These are phyloP conservation scores for Ziziphus jujuba DNA, from an alignment of 306 rosid genomes.

Conservation along the genomic window DNA sequence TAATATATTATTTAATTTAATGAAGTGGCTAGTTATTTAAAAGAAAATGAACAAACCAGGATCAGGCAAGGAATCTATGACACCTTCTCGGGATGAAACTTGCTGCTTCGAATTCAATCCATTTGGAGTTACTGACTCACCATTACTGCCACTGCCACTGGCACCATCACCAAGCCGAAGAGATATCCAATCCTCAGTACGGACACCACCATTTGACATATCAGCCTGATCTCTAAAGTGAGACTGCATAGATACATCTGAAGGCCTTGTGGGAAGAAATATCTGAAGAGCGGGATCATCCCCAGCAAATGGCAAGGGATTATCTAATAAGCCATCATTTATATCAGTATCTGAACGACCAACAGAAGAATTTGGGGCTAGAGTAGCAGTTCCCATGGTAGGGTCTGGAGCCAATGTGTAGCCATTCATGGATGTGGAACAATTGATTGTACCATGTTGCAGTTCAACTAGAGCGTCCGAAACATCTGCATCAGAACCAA, in stretches of 20 bases:
- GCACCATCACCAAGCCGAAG: conserved; percentile 86
- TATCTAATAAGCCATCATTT: conserved; percentile 81
- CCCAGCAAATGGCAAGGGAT: conserved; percentile 79
- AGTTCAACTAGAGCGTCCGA: conserved; percentile 63
- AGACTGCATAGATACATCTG: conserved; percentile 60
- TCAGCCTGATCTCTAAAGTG: conserved; percentile 74
- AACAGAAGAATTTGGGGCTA: conserved; percentile 51
- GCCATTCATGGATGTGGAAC: conserved; percentile 76
- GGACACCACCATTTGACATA: conserved; percentile 80
- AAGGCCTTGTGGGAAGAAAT: conserved; percentile 93
- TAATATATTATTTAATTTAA: conserved; percentile 2
- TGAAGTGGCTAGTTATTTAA: conserved; percentile 11
- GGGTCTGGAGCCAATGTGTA: conserved; percentile 61
- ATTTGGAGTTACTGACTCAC: conserved; percentile 47
- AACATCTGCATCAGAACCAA: conserved; percentile 70
- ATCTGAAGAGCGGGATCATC: conserved; percentile 95
- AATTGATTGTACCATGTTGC: conserved; percentile 61
- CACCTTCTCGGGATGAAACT: conserved; percentile 50
- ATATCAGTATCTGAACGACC: conserved; percentile 64
- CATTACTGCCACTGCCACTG: conserved; percentile 55
- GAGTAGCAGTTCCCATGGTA: conserved; percentile 57
- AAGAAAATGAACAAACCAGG: conserved; percentile 60
- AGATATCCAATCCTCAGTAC: conserved; percentile 86
- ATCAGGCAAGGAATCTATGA: conserved; percentile 56
- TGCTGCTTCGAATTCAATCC: conserved; percentile 60